Conservation (phyloP, 768 basidiomycete genomes). For the Tylopilus intermedius region DNA sequence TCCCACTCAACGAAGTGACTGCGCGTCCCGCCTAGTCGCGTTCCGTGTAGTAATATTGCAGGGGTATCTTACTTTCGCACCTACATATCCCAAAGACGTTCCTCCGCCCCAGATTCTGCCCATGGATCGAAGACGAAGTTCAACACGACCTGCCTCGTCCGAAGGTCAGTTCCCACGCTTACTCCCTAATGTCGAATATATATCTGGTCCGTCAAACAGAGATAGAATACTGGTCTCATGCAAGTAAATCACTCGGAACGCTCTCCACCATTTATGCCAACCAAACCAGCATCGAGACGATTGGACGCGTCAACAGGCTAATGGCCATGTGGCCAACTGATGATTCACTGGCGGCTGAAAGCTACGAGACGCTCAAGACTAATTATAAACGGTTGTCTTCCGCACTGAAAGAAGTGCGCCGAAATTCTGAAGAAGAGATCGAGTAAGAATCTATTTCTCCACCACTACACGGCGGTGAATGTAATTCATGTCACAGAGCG, state of each 20-base stretch:
- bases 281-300: conserved; percentile 48
- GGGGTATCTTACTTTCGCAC: not conserved
- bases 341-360: conserved; percentile 63
- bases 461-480: conserved; percentile 5
- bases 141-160: conserved; percentile 62
- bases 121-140: conserved; percentile 67
- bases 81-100: not conserved
- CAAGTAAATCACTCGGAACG: conserved; percentile 51
- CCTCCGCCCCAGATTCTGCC: not conserved
- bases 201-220: conserved; percentile 39
- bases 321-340: conserved; percentile 69
- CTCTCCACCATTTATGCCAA: conserved; percentile 53
- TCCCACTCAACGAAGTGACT: conserved; percentile 7
- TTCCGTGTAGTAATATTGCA: conserved; percentile 8
- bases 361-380: conserved; percentile 57
- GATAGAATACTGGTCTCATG: conserved; percentile 72
- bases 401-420: conserved; percentile 60
- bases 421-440: conserved; percentile 54
- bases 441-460: conserved; percentile 41
- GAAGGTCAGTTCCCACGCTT: conserved; percentile 55
- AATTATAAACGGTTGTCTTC: conserved; percentile 58
- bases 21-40: not conserved
- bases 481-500: conserved; percentile 40
- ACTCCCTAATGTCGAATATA: conserved; percentile 7
- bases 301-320: conserved; percentile 68